Evolutionary conservation across 495 filamentous ascomycete species (phyloP), one percentile per base, ranked within the genome.

Genomic region (Daldinia decipiens): DNA sequence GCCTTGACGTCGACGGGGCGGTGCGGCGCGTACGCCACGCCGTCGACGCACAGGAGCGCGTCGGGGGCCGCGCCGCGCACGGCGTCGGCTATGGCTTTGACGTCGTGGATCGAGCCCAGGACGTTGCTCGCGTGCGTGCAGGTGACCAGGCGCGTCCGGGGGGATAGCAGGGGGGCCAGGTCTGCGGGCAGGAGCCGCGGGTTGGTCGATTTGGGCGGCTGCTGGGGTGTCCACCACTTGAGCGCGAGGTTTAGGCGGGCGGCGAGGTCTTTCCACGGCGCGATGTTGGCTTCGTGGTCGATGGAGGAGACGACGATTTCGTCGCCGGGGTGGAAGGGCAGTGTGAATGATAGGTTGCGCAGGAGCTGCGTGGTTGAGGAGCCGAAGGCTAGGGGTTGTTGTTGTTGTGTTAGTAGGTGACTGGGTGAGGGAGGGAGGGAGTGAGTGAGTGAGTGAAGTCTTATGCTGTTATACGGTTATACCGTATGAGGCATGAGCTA

Each of bases 201-300:
- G 75, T 88, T 87, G 12, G 76, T 78, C 8, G 75, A 57, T 40
- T 24, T 1, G 21, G 2, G 26, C 26, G 1, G 26, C 3, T 27
- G 26, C 26, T 27, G 34, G 1, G 87, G 84, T 11, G 69, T 74
- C 89, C 90, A 93, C 89, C 87, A 92, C 72, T 90, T 91, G 53
- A 94, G 76, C 0, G 74, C 79, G 2, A 92, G 82, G 9, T 84
- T 83, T 38, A 87, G 79, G 0, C 82, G 79, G 2, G 78, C 56
- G 8, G 90, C 90, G n/a, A 93, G 81, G 26, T 82, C 79, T 6
- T 90, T 80, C 90, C 90, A 93, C 0, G 90, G 82, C 9, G 88
- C 84, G 65, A 89, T 87, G 75, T 92, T 92, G 36, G 90, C 87
- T 78, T 92, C 90, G 75, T 93, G 90, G 76, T 92, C 90, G 63